These are phyloP conservation scores for Grosmannia huntii DNA, from an alignment of 2,329 filamentous ascomycete species.

Conservation along the genomic window DNA sequence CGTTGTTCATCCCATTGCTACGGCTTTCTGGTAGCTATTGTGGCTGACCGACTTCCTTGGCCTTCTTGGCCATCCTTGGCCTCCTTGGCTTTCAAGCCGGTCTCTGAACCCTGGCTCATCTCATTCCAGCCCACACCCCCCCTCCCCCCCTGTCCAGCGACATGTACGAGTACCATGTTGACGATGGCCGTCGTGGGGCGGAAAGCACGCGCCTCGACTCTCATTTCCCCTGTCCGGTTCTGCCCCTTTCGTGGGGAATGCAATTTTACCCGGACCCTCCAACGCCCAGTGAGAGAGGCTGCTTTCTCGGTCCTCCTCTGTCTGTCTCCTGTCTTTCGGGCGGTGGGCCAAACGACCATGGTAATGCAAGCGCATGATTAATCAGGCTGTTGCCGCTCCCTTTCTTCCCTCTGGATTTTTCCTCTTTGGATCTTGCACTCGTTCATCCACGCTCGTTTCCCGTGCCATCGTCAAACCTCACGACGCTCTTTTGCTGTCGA, in stretches of 20 bases:
- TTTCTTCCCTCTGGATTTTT: constrained; percentile 2
- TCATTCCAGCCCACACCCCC: not conserved
- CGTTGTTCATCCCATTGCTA: not conserved
- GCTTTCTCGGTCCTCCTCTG: not conserved
- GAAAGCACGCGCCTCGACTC: constrained; percentile 2
- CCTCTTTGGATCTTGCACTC: constrained; percentile 13
- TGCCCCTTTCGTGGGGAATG: constrained; percentile 6
- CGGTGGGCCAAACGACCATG: not conserved
- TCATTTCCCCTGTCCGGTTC: constrained; percentile 6
- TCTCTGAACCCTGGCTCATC: not conserved
- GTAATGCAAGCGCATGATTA: not conserved
- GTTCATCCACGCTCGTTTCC: constrained; percentile 1
- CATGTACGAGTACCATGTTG: not conserved
- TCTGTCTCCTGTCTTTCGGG: not conserved
- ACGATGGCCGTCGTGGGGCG: not conserved
- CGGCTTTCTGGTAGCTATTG: not conserved
- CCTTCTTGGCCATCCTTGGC: too few species aligned
- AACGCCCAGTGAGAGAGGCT: not conserved
- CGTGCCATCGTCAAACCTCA: constrained; percentile 6
- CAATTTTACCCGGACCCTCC: constrained; percentile 2
- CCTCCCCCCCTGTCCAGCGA: not conserved
- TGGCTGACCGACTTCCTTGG: too few species aligned
- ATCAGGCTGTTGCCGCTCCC: not conserved
- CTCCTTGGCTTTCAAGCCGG: not conserved
- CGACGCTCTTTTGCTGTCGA: constrained; percentile 9